Evolutionary conservation across 2,329 filamentous ascomycete species (phyloP).

Genomic region (Trichoderma semiorbis): DNA sequence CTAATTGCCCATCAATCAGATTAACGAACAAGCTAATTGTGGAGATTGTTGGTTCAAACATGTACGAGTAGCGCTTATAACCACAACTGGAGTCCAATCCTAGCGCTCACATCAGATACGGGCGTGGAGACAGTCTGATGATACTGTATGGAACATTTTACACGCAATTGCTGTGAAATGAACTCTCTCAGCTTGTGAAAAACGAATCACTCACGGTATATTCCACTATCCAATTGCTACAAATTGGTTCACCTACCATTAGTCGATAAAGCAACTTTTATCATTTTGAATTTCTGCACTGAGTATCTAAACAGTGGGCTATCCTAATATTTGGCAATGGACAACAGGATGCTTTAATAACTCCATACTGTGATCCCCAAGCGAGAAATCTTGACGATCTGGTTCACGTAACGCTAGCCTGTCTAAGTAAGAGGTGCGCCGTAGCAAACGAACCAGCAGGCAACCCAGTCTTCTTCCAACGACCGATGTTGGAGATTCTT

Average conservation of each 20-base stretch:
- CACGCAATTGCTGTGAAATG: background rate
- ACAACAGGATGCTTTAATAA: background rate
- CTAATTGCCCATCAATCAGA: background rate
- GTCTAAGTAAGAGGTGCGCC: background rate
- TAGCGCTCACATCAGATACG: background rate
- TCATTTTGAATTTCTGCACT: background rate
- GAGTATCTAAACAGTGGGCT: background rate
- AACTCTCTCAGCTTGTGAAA: background rate
- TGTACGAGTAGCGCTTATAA: background rate
- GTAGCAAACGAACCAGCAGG: background rate
- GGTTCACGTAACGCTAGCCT: background rate
- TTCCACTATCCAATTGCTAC: too few species aligned
- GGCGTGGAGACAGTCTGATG: background rate
- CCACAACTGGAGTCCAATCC: background rate
- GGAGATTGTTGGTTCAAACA: background rate
- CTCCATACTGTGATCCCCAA: background rate
- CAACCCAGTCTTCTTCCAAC: background rate
- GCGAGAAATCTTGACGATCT: background rate
- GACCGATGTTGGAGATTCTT: background rate
- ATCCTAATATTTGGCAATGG: background rate
- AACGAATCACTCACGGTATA: too few species aligned
- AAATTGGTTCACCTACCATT: background rate
- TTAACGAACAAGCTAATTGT: background rate
- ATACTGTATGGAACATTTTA: background rate
- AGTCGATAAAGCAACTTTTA: background rate